Evolutionary conservation across 1,139 yeast species (phyloP).

Genomic region (Pichia sp.): DNA sequence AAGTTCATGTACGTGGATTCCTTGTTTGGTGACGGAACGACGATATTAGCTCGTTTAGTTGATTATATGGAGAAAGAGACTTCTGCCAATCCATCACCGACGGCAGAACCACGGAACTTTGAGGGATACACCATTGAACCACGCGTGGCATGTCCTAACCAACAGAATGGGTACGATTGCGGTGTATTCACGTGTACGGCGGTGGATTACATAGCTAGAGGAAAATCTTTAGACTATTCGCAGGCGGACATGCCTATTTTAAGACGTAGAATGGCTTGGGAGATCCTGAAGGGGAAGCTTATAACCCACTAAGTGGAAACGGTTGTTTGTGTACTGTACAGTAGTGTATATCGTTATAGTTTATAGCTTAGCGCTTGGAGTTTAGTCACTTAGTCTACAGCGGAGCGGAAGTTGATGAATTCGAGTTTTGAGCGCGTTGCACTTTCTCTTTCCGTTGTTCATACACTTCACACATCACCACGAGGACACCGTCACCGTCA

Average conservation of each 20-base stretch:
- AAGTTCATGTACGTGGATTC: slow-evolving; percentile 76
- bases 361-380: neutral
- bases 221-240: slow-evolving; percentile 42
- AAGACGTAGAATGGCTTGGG: slow-evolving; percentile 65
- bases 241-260: slow-evolving; percentile 67
- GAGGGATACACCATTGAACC: slow-evolving; percentile 30
- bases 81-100: slow-evolving; percentile 32
- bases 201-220: slow-evolving; percentile 52
- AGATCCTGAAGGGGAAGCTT: slow-evolving; percentile 26
- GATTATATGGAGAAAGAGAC: slow-evolving; percentile 58
- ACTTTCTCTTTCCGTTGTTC: no score
- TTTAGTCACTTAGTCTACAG: no score
- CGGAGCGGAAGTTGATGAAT: no score
- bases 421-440: no score
- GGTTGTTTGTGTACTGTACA: neutral
- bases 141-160: slow-evolving; percentile 64
- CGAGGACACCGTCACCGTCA: no score
- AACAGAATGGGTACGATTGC: slow-evolving; percentile 87
- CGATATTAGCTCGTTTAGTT: slow-evolving; percentile 47
- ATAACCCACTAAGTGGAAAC: slow-evolving; percentile 12
- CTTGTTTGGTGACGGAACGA: slow-evolving; percentile 50
- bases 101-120: slow-evolving; percentile 31
- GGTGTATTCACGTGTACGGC: slow-evolving; percentile 90
- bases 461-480: no score
- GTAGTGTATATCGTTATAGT: neutral